Conservation (phyloP, 257 asterid genomes). For the Gentiana dahurica region DNA sequence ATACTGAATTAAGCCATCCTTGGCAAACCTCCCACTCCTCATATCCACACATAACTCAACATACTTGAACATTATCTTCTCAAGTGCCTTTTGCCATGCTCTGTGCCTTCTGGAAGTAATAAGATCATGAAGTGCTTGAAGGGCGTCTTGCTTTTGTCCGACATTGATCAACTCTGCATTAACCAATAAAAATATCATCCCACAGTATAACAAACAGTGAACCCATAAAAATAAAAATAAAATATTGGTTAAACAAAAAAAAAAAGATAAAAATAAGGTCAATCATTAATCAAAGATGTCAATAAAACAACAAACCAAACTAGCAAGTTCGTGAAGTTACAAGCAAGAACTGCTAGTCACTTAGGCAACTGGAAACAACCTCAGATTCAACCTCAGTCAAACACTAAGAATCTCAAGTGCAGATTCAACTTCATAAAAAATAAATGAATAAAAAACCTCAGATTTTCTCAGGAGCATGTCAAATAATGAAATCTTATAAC, state of each 20-base stretch:
- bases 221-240: conserved; percentile 1
- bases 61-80: conserved; percentile 30
- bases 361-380: background rate
- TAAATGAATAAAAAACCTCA: too few species aligned
- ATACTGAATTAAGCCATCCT: conserved; percentile 31
- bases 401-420: too few species aligned
- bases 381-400: background rate
- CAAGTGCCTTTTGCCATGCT: conserved; percentile 35
- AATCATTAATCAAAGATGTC: background rate
- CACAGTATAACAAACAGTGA: too few species aligned
- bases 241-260: background rate
- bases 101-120: conserved; percentile 31
- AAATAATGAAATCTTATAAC: too few species aligned
- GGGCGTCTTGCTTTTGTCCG: conserved; percentile 34
- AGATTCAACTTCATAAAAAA: too few species aligned
- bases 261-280: background rate
- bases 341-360: background rate
- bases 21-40: conserved; percentile 25
- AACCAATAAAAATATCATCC: too few species aligned
- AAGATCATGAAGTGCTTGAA: conserved; percentile 28
- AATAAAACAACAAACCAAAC: too few species aligned
- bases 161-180: conserved; percentile 27
- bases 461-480: too few species aligned
- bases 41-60: conserved; percentile 35
- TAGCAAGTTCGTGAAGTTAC: background rate